These are phyloP conservation scores for Erysiphe neolycopersici DNA, from an alignment of 2,329 filamentous ascomycete genomes.

Conservation along the genomic window DNA sequence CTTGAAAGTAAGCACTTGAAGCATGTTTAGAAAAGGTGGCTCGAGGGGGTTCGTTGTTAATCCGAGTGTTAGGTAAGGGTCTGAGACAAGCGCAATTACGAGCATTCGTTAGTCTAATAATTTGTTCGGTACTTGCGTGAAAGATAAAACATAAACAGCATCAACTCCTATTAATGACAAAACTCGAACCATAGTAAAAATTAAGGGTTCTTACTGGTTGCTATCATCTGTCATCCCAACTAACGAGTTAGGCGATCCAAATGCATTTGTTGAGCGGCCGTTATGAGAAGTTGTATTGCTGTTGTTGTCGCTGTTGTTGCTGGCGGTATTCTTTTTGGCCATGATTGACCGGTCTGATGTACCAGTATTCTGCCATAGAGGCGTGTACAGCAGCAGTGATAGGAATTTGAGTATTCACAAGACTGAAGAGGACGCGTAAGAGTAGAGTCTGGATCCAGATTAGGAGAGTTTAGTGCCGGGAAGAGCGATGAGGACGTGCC, in stretches of 20 bases:
- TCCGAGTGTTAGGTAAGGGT: conserved; percentile 12
- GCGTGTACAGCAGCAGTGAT: not conserved
- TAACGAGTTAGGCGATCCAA: not conserved
- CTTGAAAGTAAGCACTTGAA: conserved; percentile 3
- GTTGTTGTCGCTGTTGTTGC: too few species aligned
- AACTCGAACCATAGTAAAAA: not conserved
- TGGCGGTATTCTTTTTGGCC: conserved; percentile 35
- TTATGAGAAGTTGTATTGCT: too few species aligned
- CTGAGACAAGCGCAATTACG: conserved; percentile 11
- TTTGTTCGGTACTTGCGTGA: conserved; percentile 5
- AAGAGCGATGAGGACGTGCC: too few species aligned
- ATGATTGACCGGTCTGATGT: conserved; percentile 19
- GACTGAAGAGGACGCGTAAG: too few species aligned
- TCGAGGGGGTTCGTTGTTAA: conserved; percentile 9
- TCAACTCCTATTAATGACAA: not conserved
- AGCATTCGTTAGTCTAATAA: conserved; percentile 14
- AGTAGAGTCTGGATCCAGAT: too few species aligned
- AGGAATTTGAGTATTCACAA: not conserved
- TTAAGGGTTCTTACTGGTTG: conserved; percentile 7
- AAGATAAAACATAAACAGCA: not conserved
- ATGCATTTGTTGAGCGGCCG: too few species aligned
- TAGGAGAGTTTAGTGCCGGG: too few species aligned
- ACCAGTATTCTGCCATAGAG: conserved; percentile 10
- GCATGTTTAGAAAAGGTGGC: conserved; percentile 7
- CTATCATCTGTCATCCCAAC: not conserved